Evolutionary conservation across 352 stramenopile genomes (phyloP), one percentile per base, ranked within the genome.

Genomic region (Hyaloperonospora arabidopsidis): DNA sequence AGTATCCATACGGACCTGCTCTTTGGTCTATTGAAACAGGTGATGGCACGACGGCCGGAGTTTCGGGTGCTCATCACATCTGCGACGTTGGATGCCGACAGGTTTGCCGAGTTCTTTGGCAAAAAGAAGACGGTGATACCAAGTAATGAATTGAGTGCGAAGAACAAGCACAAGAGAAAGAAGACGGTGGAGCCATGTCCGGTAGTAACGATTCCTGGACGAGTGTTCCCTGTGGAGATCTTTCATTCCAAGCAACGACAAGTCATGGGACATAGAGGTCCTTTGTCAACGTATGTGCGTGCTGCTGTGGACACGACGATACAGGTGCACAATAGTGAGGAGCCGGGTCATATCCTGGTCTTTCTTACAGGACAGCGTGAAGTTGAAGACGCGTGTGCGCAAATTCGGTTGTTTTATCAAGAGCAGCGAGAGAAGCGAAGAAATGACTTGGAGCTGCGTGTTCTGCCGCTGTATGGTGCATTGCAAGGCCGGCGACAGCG

Each of bases 1-100:
- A 97, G 79, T 63, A 80, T 99, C 10, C 89, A 99, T 71, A 99
- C 96, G 11, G 97, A 99, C 65, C 86, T 99, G 4, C 70, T 99
- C 6, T 97, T 99, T 68, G 96, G 95, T 73, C 57, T 96, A 21
- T 68, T 98, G 29, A 87, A 92, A 54, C 68, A 84, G 39, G 90
- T 94, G 18, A 56, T 87, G 17, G 28, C 45, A 32, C 52, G 45
- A 19, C 74, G 86, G 6, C 76, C 76, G 6, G 81, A 97, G 57
- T 79, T 98, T 40, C 92, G 91, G 13, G 74, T 98, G 39, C 83
- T 98, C 28, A 85, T 98, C 22, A 97, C 94, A 10, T 97, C 87
- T 1, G 93, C 93, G 5, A 97, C 93, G 41, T 65, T 97, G 21
- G 84, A 97, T 54, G 65, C 79, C 14, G 64, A 86, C n/a, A 69